phyloP scores from a whole-genome alignment of 805 yeast species.

The Myxozyma mucilagina region DNA sequence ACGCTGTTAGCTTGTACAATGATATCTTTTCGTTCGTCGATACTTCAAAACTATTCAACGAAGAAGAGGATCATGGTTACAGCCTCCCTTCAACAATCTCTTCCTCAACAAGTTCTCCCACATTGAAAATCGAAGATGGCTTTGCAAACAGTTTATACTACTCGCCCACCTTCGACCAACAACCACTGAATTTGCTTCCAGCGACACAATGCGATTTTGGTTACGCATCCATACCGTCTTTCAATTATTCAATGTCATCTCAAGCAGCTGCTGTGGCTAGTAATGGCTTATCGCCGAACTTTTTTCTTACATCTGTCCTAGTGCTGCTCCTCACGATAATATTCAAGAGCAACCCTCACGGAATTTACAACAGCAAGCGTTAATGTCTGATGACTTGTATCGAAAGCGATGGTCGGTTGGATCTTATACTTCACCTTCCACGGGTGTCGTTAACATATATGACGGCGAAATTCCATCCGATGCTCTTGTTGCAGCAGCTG shows the following conservation, averaged over 20 bases:
- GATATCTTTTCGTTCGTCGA: conserved; percentile 3
- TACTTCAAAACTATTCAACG: not conserved
- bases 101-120: not conserved
- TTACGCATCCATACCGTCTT: not conserved
- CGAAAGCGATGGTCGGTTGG: conserved; percentile 26
- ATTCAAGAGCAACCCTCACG: not conserved
- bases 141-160: not conserved
- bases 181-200: not conserved
- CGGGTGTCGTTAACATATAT: conserved; percentile 20
- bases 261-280: conserved; percentile 16
- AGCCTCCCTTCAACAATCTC: not conserved
- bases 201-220: not conserved
- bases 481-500: not conserved
- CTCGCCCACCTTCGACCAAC: not conserved
- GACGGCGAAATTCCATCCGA: conserved; percentile 2
- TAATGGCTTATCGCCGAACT: conserved; percentile 23
- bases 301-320: conserved; percentile 19
- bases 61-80: not conserved
- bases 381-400: not conserved
- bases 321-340: conserved; percentile 15
- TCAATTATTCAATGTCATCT: not conserved
- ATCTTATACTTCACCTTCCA: conserved; percentile 13
- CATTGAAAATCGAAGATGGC: not conserved
- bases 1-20: not conserved
- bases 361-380: not conserved